Base-by-base conservation (phyloP, 768 basidiomycete genomes). In the Pholiota conissans region DNA sequence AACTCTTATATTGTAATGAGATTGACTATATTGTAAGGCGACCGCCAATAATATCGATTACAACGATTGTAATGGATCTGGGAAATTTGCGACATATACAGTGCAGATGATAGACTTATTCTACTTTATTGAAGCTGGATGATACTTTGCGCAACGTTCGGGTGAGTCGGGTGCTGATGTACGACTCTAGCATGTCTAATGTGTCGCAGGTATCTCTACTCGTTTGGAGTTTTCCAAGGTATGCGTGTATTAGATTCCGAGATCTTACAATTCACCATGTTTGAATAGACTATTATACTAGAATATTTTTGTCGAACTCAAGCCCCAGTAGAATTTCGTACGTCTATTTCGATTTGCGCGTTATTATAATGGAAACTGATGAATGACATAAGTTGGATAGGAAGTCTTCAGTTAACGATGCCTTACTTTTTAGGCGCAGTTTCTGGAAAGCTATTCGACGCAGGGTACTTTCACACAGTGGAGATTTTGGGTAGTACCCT, bases 371-470 rank as follows among this genome's bases (percentile, higher is more conserved):
- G 30, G 6, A 32, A 32, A 32, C 13, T 32, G 30, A 6, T 32
- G 6, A 6, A 6, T 6, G 7, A 32, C 30, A 6, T 32, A 6
- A 32, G 30, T 13, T 81, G 80, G 79, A 76, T 82, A 27, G 80
- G 80, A 30, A 76, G 76, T 49, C 69, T 78, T 18, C 77, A 79
- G 58, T 67, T 79, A 11, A 76, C 75, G 39, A 65, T 82, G 30
- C 67, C 75, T 8, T 75, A 78, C 52, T 66, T 71, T 1, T 60
- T 73, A 0, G 76, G 77, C 5, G 58, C 76, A 2, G n/a, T 76
- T 7, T 69, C 73, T 2, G 81, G 79, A 1, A 70, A 72, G 16
- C 63, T 77, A 1, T 79, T 79, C 48, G 80, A 83, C 53, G 67
- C 69, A 1, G 80, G 81, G 3, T 76, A 81, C 54, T 80, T 80